Conservation (phyloP, 768 basidiomycete species). For the Agrocybe chaxingu region DNA sequence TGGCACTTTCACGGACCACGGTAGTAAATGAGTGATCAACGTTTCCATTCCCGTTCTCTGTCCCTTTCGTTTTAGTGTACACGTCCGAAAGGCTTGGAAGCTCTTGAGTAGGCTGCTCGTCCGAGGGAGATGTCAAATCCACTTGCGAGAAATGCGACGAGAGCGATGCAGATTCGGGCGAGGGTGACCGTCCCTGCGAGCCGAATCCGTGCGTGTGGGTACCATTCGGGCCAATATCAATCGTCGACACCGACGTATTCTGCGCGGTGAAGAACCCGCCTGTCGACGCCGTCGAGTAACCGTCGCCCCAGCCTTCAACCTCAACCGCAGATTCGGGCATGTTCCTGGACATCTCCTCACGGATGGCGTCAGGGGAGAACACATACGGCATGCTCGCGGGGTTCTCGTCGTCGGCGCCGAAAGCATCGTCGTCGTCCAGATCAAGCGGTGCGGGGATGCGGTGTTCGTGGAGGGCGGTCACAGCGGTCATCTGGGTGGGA, state of each 20-base stretch:
- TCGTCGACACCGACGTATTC: slow-evolving; percentile 55
- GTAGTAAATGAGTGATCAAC: no score
- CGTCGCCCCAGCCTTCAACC: slow-evolving; percentile 28
- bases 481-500: slow-evolving; percentile 1
- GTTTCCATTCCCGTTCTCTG: no score
- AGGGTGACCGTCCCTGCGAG: no score
- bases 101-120: slow-evolving; percentile 11
- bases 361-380: slow-evolving; percentile 60
- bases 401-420: slow-evolving; percentile 60
- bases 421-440: slow-evolving; percentile 51
- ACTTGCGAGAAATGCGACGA: slow-evolving; percentile 37
- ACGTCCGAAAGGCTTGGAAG: slow-evolving; percentile 10
- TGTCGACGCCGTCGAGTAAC: slow-evolving; percentile 26
- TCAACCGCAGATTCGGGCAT: slow-evolving; percentile 22
- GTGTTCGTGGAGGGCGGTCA: slow-evolving; percentile 3
- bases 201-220: neutral
- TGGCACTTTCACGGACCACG: neutral
- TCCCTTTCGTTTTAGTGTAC: neutral
- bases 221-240: slow-evolving; percentile 45
- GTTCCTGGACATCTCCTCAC: slow-evolving; percentile 56
- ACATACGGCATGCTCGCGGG: slow-evolving; percentile 37
- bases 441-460: slow-evolving; percentile 12
- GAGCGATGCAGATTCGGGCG: slow-evolving; percentile 20
- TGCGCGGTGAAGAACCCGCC: slow-evolving; percentile 27
- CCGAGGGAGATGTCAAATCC: slow-evolving; percentile 28